Percentiles rank a stretch among this genome's conserved stretches.
Conservation (phyloP, 2,329 filamentous ascomycete species). For the Colletotrichum zoysiae region DNA sequence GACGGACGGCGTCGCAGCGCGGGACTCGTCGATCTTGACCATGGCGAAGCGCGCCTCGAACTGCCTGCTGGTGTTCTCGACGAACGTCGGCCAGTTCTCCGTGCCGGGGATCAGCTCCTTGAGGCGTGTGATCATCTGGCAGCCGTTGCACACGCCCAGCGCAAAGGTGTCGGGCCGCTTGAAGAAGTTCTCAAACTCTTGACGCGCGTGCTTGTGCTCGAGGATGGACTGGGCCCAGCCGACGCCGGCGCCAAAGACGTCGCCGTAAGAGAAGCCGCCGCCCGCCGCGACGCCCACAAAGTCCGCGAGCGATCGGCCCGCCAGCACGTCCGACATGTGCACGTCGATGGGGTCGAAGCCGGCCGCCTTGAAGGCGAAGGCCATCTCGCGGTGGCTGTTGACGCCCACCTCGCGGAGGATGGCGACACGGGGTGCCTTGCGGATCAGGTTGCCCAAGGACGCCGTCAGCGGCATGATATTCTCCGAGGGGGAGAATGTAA, state of each 20-base stretch:
- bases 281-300: constrained; percentile 95
- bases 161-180: constrained; percentile 89
- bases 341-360: constrained; percentile 94
- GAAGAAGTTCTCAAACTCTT: constrained; percentile 89
- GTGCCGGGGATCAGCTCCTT: constrained; percentile 90
- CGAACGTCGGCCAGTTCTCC: constrained; percentile 85
- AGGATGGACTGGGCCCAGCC: constrained; percentile 97
- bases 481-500: constrained; percentile 84
- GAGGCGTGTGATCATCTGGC: constrained; percentile 87
- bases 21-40: constrained; percentile 75
- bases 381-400: constrained; percentile 97
- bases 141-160: constrained; percentile 96
- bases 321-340: constrained; percentile 94
- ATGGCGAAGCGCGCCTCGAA: constrained; percentile 91
- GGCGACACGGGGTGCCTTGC: constrained; percentile 79
- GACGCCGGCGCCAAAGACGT: constrained; percentile 87
- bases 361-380: constrained; percentile 91
- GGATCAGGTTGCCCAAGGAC: constrained; percentile 65
- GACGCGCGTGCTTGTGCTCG: constrained; percentile 80
- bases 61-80: constrained; percentile 86
- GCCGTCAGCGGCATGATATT: constrained; percentile 76
- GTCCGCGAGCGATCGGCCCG: constrained; percentile 81
- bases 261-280: constrained; percentile 95
- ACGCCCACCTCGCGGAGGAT: constrained; percentile 96
- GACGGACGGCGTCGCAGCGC: constrained; percentile 70